A percentile compares a stretch with the other conserved stretches of the same genome.
These are phyloP conservation scores for Penicillium argentinense DNA, from an alignment of 495 filamentous ascomycete genomes.

Conservation along the genomic window DNA sequence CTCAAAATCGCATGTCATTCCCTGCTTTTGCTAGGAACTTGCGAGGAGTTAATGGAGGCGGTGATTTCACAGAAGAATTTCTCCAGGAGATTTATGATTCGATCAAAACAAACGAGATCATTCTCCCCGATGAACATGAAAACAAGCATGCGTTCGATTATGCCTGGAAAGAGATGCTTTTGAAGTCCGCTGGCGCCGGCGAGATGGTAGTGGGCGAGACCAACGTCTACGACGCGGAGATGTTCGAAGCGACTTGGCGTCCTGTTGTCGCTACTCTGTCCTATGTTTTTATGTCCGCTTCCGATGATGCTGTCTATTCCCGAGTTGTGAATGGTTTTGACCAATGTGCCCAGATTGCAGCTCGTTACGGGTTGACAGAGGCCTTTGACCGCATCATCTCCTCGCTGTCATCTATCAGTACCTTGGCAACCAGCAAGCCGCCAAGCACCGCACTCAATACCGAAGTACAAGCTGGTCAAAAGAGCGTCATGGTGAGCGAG, in stretches of 20 bases:
- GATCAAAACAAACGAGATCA: slow-evolving; percentile 91
- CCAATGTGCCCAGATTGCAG: slow-evolving; percentile 92
- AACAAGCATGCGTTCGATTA: slow-evolving; percentile 95
- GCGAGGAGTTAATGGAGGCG: slow-evolving; percentile 80
- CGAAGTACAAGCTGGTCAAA: slow-evolving; percentile 87
- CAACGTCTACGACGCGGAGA: slow-evolving; percentile 93
- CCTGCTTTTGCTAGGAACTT: slow-evolving; percentile 83
- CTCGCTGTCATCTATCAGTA: slow-evolving; percentile 86
- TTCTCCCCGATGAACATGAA: slow-evolving; percentile 94
- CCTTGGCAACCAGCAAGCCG: slow-evolving; percentile 68
- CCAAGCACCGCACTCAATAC: slow-evolving; percentile 91
- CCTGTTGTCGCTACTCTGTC: slow-evolving; percentile 92
- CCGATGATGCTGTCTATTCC: slow-evolving; percentile 94
- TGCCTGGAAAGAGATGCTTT: slow-evolving; percentile 89
- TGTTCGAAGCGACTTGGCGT: slow-evolving; percentile 96
- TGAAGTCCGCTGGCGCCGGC: slow-evolving; percentile 77
- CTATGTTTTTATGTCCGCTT: slow-evolving; percentile 98
- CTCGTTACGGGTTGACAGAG: slow-evolving; percentile 79
- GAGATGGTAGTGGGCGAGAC: slow-evolving; percentile 80
- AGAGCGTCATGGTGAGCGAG: slow-evolving; percentile 98
- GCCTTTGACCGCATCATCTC: slow-evolving; percentile 89
- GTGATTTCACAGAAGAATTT: slow-evolving; percentile 83
- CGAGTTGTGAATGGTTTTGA: slow-evolving; percentile 92
- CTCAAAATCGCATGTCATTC: slow-evolving; percentile 74
- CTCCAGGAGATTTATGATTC: slow-evolving; percentile 86